Conservation (phyloP, 192 early-diverging fungal genomes). For the Chytriomyces hyalinus region DNA sequence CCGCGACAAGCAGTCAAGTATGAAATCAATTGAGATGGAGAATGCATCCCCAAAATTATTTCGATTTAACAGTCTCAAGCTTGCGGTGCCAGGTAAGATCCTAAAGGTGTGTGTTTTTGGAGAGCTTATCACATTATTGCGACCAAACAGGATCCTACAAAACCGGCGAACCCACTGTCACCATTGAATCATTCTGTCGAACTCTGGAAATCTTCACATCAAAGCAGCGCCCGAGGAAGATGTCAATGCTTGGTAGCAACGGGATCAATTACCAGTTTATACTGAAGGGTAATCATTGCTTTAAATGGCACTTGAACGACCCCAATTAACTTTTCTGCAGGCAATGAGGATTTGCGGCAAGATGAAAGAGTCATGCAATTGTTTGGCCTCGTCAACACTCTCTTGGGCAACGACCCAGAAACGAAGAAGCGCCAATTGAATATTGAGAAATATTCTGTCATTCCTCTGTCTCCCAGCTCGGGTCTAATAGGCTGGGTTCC, state of each 20-base stretch:
- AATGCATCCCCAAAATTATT: conserved; percentile 77
- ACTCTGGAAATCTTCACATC: conserved; percentile 72
- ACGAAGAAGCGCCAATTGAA: conserved; percentile 80
- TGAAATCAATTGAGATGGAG: conserved; percentile 72
- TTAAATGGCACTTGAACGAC: neutral
- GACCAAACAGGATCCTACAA: conserved; percentile 58
- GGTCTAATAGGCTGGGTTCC: conserved; percentile 86
- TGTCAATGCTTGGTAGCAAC: conserved; percentile 77
- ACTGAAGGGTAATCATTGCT: conserved; percentile 67
- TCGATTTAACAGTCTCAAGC: conserved; percentile 69
- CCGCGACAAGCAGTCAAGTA: conserved; percentile 64
- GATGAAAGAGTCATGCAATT: conserved; percentile 94
- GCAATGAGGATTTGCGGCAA: conserved; percentile 87
- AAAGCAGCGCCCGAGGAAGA: conserved; percentile 79
- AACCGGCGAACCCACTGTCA: conserved; percentile 73
- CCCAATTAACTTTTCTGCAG: conserved; percentile 13
- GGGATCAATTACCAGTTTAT: conserved; percentile 82
- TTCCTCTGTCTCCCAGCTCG: conserved; percentile 83
- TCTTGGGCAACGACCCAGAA: conserved; percentile 72
- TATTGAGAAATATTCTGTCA: conserved; percentile 79
- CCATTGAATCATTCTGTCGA: conserved; percentile 72
- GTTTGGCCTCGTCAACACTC: conserved; percentile 85
- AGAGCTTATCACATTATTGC: neutral
- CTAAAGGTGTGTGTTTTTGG: neutral
- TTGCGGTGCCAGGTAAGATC: conserved; percentile 69